These are phyloP conservation scores for Exophiala oligosperma DNA, from an alignment of 2,329 filamentous ascomycete species.

Conservation along the genomic window DNA sequence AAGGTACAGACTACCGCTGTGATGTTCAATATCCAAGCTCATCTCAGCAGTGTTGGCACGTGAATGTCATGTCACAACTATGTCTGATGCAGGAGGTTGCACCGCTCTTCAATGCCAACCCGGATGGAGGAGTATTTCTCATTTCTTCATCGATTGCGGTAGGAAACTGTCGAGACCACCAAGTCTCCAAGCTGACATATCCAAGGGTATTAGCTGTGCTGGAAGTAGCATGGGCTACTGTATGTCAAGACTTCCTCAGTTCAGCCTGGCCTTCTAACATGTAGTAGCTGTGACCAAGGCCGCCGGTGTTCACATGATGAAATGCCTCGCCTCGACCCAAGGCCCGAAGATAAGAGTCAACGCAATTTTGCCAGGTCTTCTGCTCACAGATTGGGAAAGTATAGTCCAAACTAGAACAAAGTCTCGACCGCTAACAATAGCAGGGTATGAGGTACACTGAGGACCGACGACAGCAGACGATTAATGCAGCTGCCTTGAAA, in stretches of 20 bases:
- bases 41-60: constrained; percentile 54
- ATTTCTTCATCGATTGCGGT: constrained; percentile 65
- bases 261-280: no score
- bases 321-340: constrained; percentile 62
- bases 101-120: constrained; percentile 60
- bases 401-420: neutral
- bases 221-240: constrained; percentile 68
- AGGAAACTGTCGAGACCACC: constrained; percentile 25
- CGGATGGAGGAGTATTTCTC: constrained; percentile 63
- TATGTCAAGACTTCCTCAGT: no score
- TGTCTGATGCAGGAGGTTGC: constrained; percentile 58
- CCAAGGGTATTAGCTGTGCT: constrained; percentile 57
- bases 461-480: constrained; percentile 57
- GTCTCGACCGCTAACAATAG: constrained; percentile 1
- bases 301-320: constrained; percentile 69
- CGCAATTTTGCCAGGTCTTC: constrained; percentile 63
- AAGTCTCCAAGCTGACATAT: neutral
- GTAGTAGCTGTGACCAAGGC: constrained; percentile 67
- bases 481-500: constrained; percentile 61
- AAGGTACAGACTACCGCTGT: constrained; percentile 43
- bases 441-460: constrained; percentile 58
- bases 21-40: constrained; percentile 1
- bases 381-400: constrained; percentile 65
- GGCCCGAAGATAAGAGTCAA: constrained; percentile 65
- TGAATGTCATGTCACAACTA: constrained; percentile 60